phyloP scores from a whole-genome alignment of 169 alveolate genomes.

The Plasmodium vinckei region DNA sequence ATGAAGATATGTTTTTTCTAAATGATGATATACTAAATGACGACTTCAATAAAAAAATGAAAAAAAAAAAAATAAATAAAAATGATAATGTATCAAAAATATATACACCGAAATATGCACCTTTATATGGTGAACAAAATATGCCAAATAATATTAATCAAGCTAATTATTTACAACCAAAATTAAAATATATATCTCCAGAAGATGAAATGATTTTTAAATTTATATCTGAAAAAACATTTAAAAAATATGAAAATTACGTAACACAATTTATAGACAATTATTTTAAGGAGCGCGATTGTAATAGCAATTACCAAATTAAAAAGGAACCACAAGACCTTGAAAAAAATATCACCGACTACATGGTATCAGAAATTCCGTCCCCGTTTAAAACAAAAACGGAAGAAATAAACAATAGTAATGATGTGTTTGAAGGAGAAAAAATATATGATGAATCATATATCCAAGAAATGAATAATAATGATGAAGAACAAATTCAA shows the following conservation, averaged over 20 bases:
- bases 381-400: background rate
- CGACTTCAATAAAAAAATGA: conserved; percentile 25
- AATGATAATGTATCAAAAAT: background rate
- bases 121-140: background rate
- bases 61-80: conserved; percentile 29
- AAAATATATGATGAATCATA: background rate
- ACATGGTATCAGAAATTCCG: background rate
- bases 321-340: background rate
- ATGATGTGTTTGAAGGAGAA: background rate
- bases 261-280: conserved; percentile 27
- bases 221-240: conserved; percentile 51
- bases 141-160: background rate
- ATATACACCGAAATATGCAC: background rate
- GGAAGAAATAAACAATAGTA: background rate
- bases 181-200: conserved; percentile 5
- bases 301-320: background rate
- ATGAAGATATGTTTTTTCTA: background rate
- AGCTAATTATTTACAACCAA: background rate
- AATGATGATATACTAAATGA: background rate
- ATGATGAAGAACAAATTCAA: background rate
- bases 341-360: background rate
- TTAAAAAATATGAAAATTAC: conserved; percentile 42
- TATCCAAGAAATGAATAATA: background rate
- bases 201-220: conserved; percentile 68
- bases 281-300: conserved; percentile 17